Conservation (phyloP, 805 yeast genomes). For the Barnettozyma siamensis region DNA sequence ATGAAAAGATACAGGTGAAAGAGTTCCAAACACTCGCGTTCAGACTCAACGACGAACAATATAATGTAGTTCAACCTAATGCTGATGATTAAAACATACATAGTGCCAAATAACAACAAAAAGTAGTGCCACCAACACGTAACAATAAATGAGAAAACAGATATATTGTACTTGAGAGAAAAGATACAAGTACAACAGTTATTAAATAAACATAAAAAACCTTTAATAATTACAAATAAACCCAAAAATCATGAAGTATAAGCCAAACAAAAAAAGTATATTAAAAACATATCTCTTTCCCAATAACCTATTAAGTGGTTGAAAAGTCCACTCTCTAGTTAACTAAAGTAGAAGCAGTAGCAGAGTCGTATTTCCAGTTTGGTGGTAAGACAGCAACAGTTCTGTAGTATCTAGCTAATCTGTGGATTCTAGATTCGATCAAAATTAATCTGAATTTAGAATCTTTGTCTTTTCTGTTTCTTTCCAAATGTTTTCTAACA, state of each 20-base stretch:
- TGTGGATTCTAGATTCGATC: slow-evolving; percentile 99
- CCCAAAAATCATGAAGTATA: slow-evolving; percentile 2
- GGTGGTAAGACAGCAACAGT: slow-evolving; percentile 98
- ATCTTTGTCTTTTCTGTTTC: slow-evolving; percentile 99
- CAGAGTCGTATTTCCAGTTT: slow-evolving; percentile 99
- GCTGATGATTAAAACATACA: slow-evolving; percentile 11
- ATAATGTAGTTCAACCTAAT: slow-evolving; percentile 14
- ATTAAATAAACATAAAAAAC: not conserved
- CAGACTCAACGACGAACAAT: slow-evolving; percentile 18
- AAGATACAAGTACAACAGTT: not conserved
- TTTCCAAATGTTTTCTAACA: slow-evolving; percentile 99
- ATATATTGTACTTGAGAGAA: too few species aligned
- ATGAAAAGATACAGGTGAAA: slow-evolving; percentile 8
- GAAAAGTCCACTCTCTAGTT: slow-evolving; percentile 48
- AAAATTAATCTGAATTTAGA: slow-evolving; percentile 99
- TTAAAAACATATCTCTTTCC: slow-evolving; percentile 4
- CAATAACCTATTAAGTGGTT: not conserved
- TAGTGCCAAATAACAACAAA: not conserved
- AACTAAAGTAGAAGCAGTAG: slow-evolving; percentile 99
- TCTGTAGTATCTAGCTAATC: slow-evolving; percentile 99
- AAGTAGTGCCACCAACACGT: too few species aligned
- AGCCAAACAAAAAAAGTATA: slow-evolving; percentile 4
- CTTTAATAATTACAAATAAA: slow-evolving; percentile 4
- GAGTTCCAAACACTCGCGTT: slow-evolving; percentile 19
- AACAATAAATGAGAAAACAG: too few species aligned